phyloP scores from a whole-genome alignment of 306 rosid genomes.

The Pterocarpus santalinus region DNA sequence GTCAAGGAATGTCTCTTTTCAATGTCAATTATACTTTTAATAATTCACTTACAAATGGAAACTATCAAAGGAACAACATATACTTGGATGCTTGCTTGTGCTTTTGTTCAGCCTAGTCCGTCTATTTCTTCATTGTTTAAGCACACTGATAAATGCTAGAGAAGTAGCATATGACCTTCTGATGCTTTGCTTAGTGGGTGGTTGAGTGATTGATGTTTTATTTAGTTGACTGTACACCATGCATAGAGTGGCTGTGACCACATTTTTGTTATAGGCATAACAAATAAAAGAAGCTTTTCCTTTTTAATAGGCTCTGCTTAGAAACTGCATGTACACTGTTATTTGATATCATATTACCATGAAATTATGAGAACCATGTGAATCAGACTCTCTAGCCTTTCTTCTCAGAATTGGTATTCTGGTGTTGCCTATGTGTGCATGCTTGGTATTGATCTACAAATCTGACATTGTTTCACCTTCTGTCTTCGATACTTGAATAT shows the following conservation, averaged over 20 bases:
- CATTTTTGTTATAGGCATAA: neutral
- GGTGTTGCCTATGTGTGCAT: slow-evolving; percentile 7
- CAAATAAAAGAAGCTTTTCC: neutral
- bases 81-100: slow-evolving; percentile 24
- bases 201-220: too few species aligned
- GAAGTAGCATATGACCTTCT: neutral
- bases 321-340: slow-evolving; percentile 10
- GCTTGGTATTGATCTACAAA: slow-evolving; percentile 28
- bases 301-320: neutral
- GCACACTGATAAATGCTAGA: neutral
- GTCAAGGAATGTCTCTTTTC: slow-evolving; percentile 19
- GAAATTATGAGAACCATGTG: neutral
- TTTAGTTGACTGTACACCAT: too few species aligned
- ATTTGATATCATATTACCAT: slow-evolving; percentile 13
- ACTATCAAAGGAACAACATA: neutral
- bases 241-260: too few species aligned
- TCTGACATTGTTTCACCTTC: slow-evolving; percentile 28
- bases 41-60: neutral
- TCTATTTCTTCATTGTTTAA: slow-evolving; percentile 26
- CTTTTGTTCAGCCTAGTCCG: slow-evolving; percentile 3
- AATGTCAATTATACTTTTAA: slow-evolving; percentile 15
- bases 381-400: slow-evolving; percentile 8
- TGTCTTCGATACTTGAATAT: slow-evolving; percentile 7
- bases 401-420: slow-evolving; percentile 29
- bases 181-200: too few species aligned